A percentile compares a stretch with the other conserved stretches of the same genome.
phyloP scores from a whole-genome alignment of 1,284 basidiomycete species.

The Malassezia obtusa region DNA sequence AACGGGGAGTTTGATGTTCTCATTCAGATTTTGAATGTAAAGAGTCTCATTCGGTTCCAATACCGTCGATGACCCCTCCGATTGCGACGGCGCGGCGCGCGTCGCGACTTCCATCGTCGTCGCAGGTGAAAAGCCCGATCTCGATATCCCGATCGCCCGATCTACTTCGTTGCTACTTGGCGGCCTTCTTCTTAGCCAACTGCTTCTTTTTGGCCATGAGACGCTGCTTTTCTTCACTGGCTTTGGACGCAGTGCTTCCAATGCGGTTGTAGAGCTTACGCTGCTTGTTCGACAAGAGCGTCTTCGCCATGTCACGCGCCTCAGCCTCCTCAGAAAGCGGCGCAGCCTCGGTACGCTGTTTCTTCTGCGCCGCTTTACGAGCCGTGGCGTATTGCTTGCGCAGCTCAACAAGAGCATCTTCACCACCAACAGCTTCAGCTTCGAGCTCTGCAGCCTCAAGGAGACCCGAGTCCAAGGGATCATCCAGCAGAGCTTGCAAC shows the following conservation, averaged over 20 bases:
- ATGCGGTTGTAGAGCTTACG: constrained; percentile 91
- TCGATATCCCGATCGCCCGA: constrained; percentile 11
- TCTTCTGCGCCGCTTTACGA: constrained; percentile 32
- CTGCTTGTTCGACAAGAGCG: constrained; percentile 96
- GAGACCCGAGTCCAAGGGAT: constrained; percentile 58
- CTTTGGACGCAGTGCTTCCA: constrained; percentile 75
- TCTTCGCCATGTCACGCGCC: constrained; percentile 65
- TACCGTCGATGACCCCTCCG: neutral
- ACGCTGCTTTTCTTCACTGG: constrained; percentile 57
- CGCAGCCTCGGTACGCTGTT: constrained; percentile 23
- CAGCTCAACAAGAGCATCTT: constrained; percentile 69
- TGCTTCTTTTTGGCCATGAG: constrained; percentile 39
- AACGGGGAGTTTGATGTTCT: constrained; percentile 69
- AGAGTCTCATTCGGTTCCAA: constrained; percentile 59
- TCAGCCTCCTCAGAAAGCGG: constrained; percentile 60
- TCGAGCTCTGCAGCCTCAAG: constrained; percentile 81
- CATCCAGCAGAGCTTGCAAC: constrained; percentile 53
- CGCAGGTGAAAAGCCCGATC: neutral
- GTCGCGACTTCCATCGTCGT: constrained; percentile 2
- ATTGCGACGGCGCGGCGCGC: neutral
- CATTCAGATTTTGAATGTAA: constrained; percentile 94
- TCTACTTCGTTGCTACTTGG: neutral
- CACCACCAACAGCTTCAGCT: constrained; percentile 79
- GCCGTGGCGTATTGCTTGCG: constrained; percentile 42
- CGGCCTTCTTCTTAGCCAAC: constrained; percentile 18